A percentile compares a stretch with the other conserved stretches of the same genome.
Evolutionary conservation across 2,329 filamentous ascomycete genomes (phyloP).

Genomic region (Tolypocladium tropicale): DNA sequence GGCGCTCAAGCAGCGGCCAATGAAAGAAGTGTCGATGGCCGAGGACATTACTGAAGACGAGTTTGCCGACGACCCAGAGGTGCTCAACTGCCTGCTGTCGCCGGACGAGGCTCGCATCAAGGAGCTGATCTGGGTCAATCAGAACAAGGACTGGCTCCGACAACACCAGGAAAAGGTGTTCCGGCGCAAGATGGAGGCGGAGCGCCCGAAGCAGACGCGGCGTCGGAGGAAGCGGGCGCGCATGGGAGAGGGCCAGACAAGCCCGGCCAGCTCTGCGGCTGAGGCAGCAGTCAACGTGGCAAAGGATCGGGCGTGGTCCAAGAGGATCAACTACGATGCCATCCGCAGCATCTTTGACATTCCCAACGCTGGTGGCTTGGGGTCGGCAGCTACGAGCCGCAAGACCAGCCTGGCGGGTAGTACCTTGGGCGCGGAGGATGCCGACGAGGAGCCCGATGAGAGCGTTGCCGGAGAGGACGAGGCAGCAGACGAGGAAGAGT

Average conservation of each 20-base stretch:
- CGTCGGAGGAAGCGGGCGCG: constrained; percentile 44
- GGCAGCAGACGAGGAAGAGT: constrained; percentile 16
- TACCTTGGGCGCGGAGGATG: constrained; percentile 23
- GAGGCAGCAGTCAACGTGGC: constrained; percentile 60
- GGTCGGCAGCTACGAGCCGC: constrained; percentile 39
- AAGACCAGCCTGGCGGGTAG: constrained; percentile 28
- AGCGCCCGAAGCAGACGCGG: constrained; percentile 45
- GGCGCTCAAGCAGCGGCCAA: constrained; percentile 36
- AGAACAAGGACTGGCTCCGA: constrained; percentile 89
- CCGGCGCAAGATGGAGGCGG: constrained; percentile 54
- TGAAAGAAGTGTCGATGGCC: constrained; percentile 43
- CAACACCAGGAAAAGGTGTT: constrained; percentile 77
- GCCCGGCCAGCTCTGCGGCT: constrained; percentile 55
- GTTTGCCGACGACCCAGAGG: constrained; percentile 83
- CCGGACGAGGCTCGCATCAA: constrained; percentile 70
- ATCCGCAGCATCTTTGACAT: constrained; percentile 47
- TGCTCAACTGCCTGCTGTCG: constrained; percentile 66
- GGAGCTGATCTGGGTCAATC: constrained; percentile 86
- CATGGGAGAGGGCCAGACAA: constrained; percentile 55
- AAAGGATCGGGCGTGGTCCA: constrained; percentile 58
- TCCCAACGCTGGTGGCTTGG: constrained; percentile 31
- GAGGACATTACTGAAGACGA: constrained; percentile 67
- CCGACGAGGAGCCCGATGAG: constrained; percentile 22
- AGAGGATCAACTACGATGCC: constrained; percentile 64
- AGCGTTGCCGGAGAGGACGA: constrained; percentile 25